These are phyloP conservation scores for Torrubiella hemipterigena DNA, from an alignment of 2,329 filamentous ascomycete species.

Conservation along the genomic window DNA sequence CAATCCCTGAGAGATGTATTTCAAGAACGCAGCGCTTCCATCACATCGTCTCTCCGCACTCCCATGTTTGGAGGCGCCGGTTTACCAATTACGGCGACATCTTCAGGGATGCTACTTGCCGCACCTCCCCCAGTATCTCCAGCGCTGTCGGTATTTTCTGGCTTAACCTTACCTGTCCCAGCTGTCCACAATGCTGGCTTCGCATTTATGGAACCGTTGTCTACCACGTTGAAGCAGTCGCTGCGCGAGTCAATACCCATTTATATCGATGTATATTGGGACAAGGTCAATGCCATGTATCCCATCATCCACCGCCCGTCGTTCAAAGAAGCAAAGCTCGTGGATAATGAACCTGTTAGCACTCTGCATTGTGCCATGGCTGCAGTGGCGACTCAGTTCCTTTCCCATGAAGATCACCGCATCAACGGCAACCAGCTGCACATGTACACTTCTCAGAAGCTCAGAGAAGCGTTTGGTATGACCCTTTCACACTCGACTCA, in stretches of 20 bases:
- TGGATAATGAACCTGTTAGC: conserved; percentile 22
- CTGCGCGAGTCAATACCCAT: conserved; percentile 31
- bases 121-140: too few relatives aligned
- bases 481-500: conserved; percentile 3
- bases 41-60: too few relatives aligned
- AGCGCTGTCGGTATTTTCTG: too few relatives aligned
- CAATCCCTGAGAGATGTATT: too few relatives aligned
- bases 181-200: too few relatives aligned
- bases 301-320: conserved; percentile 38
- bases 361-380: conserved; percentile 43
- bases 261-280: conserved; percentile 43
- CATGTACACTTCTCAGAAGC: conserved; percentile 36
- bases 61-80: too few relatives aligned
- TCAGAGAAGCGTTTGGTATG: conserved; percentile 31
- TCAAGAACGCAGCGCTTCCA: too few relatives aligned
- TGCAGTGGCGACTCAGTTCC: conserved; percentile 40
- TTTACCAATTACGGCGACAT: too few relatives aligned
- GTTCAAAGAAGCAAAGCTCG: conserved; percentile 23
- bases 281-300: conserved; percentile 32
- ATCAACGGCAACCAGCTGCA: conserved; percentile 37
- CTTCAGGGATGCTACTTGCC: too few relatives aligned
- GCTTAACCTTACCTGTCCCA: too few relatives aligned
- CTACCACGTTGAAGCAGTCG: conserved; percentile 23
- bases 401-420: conserved; percentile 35
- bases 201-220: too few relatives aligned